Evolutionary conservation across 306 rosid genomes (phyloP).

Genomic region (Potentilla sterilis): DNA sequence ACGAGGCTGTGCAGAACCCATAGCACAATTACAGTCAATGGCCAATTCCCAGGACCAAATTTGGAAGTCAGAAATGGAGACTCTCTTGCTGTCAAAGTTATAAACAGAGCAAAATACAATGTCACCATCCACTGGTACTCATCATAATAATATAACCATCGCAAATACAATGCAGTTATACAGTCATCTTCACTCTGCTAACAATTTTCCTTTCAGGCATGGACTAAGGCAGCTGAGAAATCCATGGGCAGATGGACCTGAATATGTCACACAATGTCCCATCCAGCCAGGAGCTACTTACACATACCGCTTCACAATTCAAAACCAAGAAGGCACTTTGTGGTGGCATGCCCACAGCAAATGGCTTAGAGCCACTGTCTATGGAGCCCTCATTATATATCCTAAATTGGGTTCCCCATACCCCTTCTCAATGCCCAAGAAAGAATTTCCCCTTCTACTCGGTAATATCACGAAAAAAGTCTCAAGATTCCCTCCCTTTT

Average conservation of each 20-base stretch:
- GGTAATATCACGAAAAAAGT: conserved; percentile 40
- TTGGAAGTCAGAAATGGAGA: conserved; percentile 66
- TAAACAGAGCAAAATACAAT: conserved; percentile 60
- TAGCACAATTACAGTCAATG: conserved; percentile 65
- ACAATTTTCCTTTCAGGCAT: conserved; percentile 55
- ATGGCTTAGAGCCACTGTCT: conserved; percentile 89
- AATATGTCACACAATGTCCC: conserved; percentile 83
- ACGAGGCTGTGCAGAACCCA: conserved; percentile 84
- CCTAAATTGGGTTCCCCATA: conserved; percentile 69
- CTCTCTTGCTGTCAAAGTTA: conserved; percentile 61
- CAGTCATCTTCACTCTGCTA: conserved; percentile 10
- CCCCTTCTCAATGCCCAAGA: conserved; percentile 74
- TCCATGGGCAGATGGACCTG: conserved; percentile 99
- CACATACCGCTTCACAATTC: conserved; percentile 82
- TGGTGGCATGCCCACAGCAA: conserved; percentile 98
- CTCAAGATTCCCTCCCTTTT: background rate
- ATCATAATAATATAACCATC: background rate
- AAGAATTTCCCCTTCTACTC: conserved; percentile 64
- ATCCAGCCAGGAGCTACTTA: conserved; percentile 84
- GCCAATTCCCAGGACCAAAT: conserved; percentile 83
- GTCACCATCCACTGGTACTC: conserved; percentile 73
- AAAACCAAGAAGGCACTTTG: conserved; percentile 79
- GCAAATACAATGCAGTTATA: background rate
- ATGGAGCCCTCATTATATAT: conserved; percentile 76
- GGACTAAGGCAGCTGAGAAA: conserved; percentile 75